Percentiles rank a stretch among this genome's conserved stretches.
phyloP scores from a whole-genome alignment of 2,329 filamentous ascomycete species.

The Microdochium nivale region DNA sequence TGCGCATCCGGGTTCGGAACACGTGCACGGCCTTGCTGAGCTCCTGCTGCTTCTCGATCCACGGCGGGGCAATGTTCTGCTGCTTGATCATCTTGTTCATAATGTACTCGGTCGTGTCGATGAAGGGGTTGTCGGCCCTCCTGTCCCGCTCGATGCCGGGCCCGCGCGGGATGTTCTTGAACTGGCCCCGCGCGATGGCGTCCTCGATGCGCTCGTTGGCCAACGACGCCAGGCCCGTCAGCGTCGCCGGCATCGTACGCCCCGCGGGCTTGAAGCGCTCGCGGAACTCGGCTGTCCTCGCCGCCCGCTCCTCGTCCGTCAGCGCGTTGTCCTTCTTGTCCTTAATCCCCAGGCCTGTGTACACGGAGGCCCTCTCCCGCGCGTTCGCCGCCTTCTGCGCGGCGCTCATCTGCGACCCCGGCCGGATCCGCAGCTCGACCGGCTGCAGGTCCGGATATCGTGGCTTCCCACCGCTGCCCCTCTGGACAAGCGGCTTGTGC shows the following conservation, averaged over 20 bases:
- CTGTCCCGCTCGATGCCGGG: conserved; percentile 74
- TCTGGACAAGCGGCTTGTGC: conserved; percentile 56
- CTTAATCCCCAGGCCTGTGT: conserved; percentile 38
- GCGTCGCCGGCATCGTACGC: conserved; percentile 63
- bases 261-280: conserved; percentile 72
- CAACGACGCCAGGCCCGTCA: conserved; percentile 71
- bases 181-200: conserved; percentile 85
- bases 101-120: conserved; percentile 95
- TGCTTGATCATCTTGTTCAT: conserved; percentile 98
- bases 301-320: conserved; percentile 64
- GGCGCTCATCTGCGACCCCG: conserved; percentile 26
- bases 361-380: conserved; percentile 47
- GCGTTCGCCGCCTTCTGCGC: conserved; percentile 44
- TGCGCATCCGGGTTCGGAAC: conserved; percentile 68
- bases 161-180: conserved; percentile 73
- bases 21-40: conserved; percentile 57
- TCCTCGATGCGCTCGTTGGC: conserved; percentile 90
- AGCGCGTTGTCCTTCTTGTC: conserved; percentile 41
- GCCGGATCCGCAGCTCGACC: conserved; percentile 43
- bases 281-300: conserved; percentile 62
- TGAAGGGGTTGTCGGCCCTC: conserved; percentile 76
- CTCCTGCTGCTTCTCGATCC: conserved; percentile 98
- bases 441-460: conserved; percentile 32
- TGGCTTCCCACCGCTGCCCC: conserved; percentile 29
- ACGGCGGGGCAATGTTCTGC: conserved; percentile 90